A percentile compares a stretch with the other conserved stretches of the same genome.
Conservation (phyloP, 768 basidiomycete genomes). For the Gloeopeniophorella convolvens region DNA sequence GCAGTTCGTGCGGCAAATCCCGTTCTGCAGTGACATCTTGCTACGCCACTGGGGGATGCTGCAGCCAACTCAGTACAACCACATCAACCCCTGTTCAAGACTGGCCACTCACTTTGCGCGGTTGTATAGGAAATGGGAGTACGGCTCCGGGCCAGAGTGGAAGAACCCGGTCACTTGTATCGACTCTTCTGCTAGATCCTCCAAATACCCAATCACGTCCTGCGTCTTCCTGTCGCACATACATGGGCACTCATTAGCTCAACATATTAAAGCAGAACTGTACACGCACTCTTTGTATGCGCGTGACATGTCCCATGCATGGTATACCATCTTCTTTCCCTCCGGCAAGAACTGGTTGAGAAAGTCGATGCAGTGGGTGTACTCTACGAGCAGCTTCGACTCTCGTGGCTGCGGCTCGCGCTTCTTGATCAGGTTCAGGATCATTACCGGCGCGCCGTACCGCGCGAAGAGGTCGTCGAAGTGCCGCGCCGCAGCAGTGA, state of each 20-base stretch:
- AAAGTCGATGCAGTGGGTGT: slow-evolving; percentile 86
- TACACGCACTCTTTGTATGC: slow-evolving; percentile 86
- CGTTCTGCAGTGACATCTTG: slow-evolving; percentile 79
- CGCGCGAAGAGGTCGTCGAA: slow-evolving; percentile 87
- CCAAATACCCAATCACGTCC: slow-evolving; percentile 91
- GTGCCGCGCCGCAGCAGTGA: slow-evolving; percentile 85
- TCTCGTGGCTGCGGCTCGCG: slow-evolving; percentile 76
- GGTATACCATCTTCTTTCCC: slow-evolving; percentile 82
- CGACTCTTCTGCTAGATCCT: slow-evolving; percentile 91
- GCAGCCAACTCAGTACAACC: neutral
- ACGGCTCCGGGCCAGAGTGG: slow-evolving; percentile 86
- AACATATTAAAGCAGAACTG: neutral
- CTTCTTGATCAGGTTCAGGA: slow-evolving; percentile 92
- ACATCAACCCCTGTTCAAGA: neutral
- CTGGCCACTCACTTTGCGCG: slow-evolving; percentile 30
- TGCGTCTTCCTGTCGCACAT: slow-evolving; percentile 69
- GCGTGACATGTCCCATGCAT: slow-evolving; percentile 94
- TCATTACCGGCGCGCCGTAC: slow-evolving; percentile 85
- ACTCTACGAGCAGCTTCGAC: slow-evolving; percentile 84
- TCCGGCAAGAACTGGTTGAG: slow-evolving; percentile 92
- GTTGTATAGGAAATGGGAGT: slow-evolving; percentile 56
- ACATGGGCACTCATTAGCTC: too few relatives aligned
- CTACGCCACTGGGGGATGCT: slow-evolving; percentile 44
- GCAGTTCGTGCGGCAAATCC: slow-evolving; percentile 90
- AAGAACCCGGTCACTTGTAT: slow-evolving; percentile 92